Evolutionary conservation across 1,139 yeast species (phyloP).

Genomic region (Arxiozyma slooffiae): DNA sequence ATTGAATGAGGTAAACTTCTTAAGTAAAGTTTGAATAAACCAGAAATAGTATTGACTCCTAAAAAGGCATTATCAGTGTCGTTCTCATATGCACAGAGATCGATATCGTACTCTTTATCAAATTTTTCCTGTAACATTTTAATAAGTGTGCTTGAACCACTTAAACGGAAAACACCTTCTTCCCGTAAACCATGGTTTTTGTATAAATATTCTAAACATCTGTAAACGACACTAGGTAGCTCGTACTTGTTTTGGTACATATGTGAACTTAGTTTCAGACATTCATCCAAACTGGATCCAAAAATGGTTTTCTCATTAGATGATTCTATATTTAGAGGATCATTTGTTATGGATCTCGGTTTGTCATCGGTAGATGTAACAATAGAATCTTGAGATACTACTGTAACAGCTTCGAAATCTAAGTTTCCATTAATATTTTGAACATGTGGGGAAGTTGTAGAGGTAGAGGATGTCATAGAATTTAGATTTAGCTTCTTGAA

Average conservation of each 20-base stretch:
- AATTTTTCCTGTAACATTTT: slow-evolving; percentile 63
- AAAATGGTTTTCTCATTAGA: slow-evolving; percentile 36
- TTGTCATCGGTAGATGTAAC: slow-evolving; percentile 4
- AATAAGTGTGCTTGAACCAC: slow-evolving; percentile 80
- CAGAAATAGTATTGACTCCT: slow-evolving; percentile 73
- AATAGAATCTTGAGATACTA: slow-evolving; percentile 19
- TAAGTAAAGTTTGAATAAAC: slow-evolving; percentile 62
- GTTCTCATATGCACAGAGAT: slow-evolving; percentile 37
- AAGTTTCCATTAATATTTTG: neutral
- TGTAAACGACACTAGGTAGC: slow-evolving; percentile 68
- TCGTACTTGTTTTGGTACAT: slow-evolving; percentile 34
- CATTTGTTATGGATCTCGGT: neutral
- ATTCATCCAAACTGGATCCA: slow-evolving; percentile 54
- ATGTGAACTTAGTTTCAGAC: slow-evolving; percentile 43
- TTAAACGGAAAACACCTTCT: slow-evolving; percentile 84
- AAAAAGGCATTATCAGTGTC: slow-evolving; percentile 23
- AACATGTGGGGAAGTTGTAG: neutral
- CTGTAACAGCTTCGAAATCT: slow-evolving; percentile 11
- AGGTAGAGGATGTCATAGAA: neutral
- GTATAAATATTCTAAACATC: slow-evolving; percentile 65
- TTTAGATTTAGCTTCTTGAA: slow-evolving; percentile 35
- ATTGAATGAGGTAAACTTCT: slow-evolving; percentile 61
- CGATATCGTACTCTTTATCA: slow-evolving; percentile 56
- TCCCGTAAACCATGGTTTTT: slow-evolving; percentile 66
- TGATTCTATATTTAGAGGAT: slow-evolving; percentile 3